These are phyloP conservation scores for Phialemonium atrogriseum DNA, from an alignment of 2,329 filamentous ascomycete species.

Conservation along the genomic window DNA sequence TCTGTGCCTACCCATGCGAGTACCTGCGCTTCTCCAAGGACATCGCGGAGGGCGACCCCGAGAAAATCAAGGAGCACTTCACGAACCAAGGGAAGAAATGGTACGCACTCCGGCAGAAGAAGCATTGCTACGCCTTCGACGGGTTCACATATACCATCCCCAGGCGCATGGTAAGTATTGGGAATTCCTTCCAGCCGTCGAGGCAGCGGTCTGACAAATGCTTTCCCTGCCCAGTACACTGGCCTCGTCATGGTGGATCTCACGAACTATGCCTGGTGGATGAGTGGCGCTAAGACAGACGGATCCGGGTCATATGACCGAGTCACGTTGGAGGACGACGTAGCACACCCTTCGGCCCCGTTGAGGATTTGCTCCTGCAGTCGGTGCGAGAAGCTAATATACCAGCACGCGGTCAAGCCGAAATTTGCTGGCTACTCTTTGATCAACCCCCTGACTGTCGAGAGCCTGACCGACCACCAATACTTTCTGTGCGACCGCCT, in stretches of 20 bases:
- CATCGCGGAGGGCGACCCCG: neutral
- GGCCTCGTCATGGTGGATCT: constrained; percentile 3
- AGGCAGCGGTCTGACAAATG: no score
- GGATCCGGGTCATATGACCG: no score
- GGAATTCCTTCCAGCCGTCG: neutral
- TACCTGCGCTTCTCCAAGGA: constrained; percentile 5
- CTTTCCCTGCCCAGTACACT: constrained; percentile 1
- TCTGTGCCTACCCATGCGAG: constrained; percentile 7
- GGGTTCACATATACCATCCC: constrained; percentile 4
- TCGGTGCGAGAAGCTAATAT: constrained; percentile 5
- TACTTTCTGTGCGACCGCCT: constrained; percentile 9
- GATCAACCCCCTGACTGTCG: constrained; percentile 2
- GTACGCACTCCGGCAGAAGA: constrained; percentile 5
- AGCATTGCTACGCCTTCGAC: constrained; percentile 6
- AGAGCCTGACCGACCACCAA: constrained; percentile 8
- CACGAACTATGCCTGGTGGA: constrained; percentile 2
- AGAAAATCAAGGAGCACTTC: constrained; percentile 6
- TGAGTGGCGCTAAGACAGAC: no score
- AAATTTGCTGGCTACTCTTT: constrained; percentile 5
- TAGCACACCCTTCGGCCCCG: constrained; percentile 1
- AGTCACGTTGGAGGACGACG: neutral
- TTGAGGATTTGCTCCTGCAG: constrained; percentile 7
- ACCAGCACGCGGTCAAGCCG: constrained; percentile 4
- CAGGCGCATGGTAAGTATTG: neutral
- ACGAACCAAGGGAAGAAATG: constrained; percentile 8